A percentile compares a stretch with the other conserved stretches of the same genome.
Conservation (phyloP, 2,329 filamentous ascomycete genomes). For the Trichoderma sp. region DNA sequence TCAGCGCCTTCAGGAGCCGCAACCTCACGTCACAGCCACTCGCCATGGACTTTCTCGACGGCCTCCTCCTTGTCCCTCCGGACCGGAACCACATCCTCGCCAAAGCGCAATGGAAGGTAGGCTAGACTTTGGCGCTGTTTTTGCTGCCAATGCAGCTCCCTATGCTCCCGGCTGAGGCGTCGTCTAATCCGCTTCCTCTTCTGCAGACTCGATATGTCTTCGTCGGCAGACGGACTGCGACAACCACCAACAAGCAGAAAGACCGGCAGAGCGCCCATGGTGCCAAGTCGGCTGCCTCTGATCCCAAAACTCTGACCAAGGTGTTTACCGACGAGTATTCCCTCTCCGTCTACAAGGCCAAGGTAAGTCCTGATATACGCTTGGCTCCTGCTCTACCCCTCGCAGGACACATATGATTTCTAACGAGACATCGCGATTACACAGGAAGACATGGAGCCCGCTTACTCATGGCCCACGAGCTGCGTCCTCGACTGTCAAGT, state of each 20-base stretch:
- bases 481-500: conserved; percentile 60
- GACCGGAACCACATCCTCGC: conserved; percentile 55
- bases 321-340: conserved; percentile 48
- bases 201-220: conserved; percentile 62
- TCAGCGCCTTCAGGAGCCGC: conserved; percentile 19
- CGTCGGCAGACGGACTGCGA: conserved; percentile 47
- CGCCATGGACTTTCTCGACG: conserved; percentile 48
- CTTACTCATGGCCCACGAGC: conserved; percentile 56
- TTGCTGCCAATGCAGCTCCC: conserved; percentile 25
- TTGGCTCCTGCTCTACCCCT: conserved; percentile 27
- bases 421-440: conserved; percentile 24
- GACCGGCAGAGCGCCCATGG: conserved; percentile 44
- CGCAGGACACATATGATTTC: background rate
- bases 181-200: background rate
- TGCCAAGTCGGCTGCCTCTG: conserved; percentile 45
- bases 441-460: conserved; percentile 55
- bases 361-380: conserved; percentile 42
- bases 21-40: conserved; percentile 14
- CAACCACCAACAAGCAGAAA: conserved; percentile 33
- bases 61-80: conserved; percentile 53
- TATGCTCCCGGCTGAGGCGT: background rate
- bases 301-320: conserved; percentile 43
- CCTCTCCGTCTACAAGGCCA: conserved; percentile 59
- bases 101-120: conserved; percentile 56
- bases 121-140: conserved; percentile 37